These are phyloP conservation scores for Fusarium beomiforme DNA, from an alignment of 2,329 filamentous ascomycete species.

Conservation along the genomic window DNA sequence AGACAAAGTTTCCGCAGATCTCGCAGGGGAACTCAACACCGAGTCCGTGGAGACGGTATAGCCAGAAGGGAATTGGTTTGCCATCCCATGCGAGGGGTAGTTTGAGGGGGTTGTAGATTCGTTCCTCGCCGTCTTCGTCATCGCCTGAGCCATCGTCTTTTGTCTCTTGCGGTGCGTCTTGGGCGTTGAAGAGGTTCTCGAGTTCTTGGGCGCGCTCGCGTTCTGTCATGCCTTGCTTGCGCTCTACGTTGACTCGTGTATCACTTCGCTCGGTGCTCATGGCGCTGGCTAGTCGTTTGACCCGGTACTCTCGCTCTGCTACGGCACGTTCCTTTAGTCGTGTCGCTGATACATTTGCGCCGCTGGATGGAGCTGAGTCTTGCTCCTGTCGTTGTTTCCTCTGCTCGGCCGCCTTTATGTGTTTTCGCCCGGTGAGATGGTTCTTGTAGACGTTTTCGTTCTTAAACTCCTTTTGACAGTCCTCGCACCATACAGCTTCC, in stretches of 20 bases:
- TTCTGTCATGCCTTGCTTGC: conserved; percentile 97
- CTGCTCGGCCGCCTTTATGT: conserved; percentile 82
- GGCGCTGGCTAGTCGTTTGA: conserved; percentile 80
- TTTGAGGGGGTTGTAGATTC: conserved; percentile 96
- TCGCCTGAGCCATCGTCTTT: conserved; percentile 71
- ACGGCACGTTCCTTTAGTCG: conserved; percentile 88
- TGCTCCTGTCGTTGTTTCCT: conserved; percentile 61
- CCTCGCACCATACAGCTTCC: conserved; percentile 86
- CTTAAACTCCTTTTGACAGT: conserved; percentile 94
- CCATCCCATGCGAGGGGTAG: conserved; percentile 97
- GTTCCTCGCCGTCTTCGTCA: conserved; percentile 82
- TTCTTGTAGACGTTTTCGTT: conserved; percentile 94
- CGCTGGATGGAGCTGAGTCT: conserved; percentile 46
- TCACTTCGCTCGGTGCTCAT: conserved; percentile 91
- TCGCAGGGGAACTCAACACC: conserved; percentile 96
- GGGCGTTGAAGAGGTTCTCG: conserved; percentile 76
- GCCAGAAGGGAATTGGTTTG: conserved; percentile 98
- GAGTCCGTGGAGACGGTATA: conserved; percentile 95
- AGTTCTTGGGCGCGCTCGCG: conserved; percentile 94
- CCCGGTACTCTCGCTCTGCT: conserved; percentile 85
- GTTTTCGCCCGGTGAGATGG: conserved; percentile 91
- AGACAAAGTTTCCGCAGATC: conserved; percentile 98
- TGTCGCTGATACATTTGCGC: conserved; percentile 51
- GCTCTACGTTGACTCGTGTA: conserved; percentile 93
- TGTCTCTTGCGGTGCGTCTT: conserved; percentile 46